Evolutionary conservation across 352 stramenopile genomes (phyloP), one percentile per base, ranked within the genome.

Genomic region (Globisporangium radiosum): DNA sequence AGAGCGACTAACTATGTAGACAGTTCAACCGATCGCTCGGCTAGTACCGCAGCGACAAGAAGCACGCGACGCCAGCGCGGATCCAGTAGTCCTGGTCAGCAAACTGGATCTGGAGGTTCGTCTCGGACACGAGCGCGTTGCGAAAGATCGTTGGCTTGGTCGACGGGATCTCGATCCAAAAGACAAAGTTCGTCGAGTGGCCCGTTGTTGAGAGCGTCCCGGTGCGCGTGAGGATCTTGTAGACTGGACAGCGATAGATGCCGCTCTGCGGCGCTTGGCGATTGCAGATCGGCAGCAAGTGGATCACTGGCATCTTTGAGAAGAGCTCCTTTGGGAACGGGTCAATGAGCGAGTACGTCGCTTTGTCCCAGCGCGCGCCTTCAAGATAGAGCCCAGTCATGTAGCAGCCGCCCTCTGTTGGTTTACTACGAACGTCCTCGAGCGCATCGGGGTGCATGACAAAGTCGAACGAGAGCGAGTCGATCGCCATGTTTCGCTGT

Each of bases 111-210:
- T 91, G 86, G 9, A 94, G 63, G 59, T 97, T 97, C 39, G 91
- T 97, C 71, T 97, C 91, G 0, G 90, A 97, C n/a, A 97, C 91
- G 37, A 97, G 78, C 25, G 78, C 90, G 51, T 90, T 96, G 47
- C 89, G 82, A 70, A 72, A 92, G 78, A 83, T 85, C 36, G 73
- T 93, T 54, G 54, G 63, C 52, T 88, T 86, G 63, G 79, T 84
- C 17, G 78, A 85, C 40, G 95, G 95, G 14, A 98, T 82, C 54
- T 98, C 93, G 62, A 98, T 96, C 95, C 94, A 98, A 66, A 98
- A 97, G 57, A 98, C 87, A 73, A 98, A 98, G 78, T 98, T 98
- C 33, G 95, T 98, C 40, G 87, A 97, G 68, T 98, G 95, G 47
- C 95, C 95, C 0, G 95, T 98, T 14, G 95, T 98, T 1, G 91